Percentiles rank a stretch among this genome's conserved stretches.
Conservation (phyloP, 768 basidiomycete species). For the Candolleomyces aberdarensis region DNA sequence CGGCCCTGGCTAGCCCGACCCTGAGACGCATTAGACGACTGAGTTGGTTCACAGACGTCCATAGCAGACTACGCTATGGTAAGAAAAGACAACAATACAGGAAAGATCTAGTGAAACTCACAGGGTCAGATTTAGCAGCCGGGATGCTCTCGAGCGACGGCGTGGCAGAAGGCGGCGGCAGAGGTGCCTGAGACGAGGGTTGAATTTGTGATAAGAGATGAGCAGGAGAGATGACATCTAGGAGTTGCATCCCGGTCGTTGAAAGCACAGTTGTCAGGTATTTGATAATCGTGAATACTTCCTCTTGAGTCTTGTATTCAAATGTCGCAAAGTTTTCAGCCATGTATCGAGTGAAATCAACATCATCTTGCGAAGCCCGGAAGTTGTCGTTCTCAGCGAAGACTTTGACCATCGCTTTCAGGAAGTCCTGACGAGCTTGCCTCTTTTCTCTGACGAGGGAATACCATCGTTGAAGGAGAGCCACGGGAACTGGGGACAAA, state of each 20-base stretch:
- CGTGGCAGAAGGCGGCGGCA: slow-evolving; percentile 13
- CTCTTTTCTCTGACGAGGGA: slow-evolving; percentile 89
- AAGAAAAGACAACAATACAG: background rate
- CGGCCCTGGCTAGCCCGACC: slow-evolving; percentile 2
- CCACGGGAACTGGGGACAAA: slow-evolving; percentile 58
- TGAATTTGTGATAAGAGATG: slow-evolving; percentile 65
- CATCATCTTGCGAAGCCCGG: slow-evolving; percentile 66
- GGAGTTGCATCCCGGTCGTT: slow-evolving; percentile 76
- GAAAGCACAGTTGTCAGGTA: slow-evolving; percentile 73
- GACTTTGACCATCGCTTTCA: slow-evolving; percentile 76
- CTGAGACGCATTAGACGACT: background rate
- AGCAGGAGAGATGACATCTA: slow-evolving; percentile 69
- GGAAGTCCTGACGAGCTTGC: slow-evolving; percentile 78
- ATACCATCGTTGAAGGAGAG: slow-evolving; percentile 89
- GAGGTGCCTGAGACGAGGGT: slow-evolving; percentile 11
- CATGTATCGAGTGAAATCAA: slow-evolving; percentile 88
- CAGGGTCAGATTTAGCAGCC: slow-evolving; percentile 3
- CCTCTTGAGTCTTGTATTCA: slow-evolving; percentile 95
- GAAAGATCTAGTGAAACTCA: slow-evolving; percentile 6
- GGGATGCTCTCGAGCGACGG: slow-evolving; percentile 9
- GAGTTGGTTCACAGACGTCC: slow-evolving; percentile 8
- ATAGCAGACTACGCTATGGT: slow-evolving; percentile 15
- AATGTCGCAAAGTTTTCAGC: slow-evolving; percentile 90
- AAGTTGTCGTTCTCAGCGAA: slow-evolving; percentile 70
- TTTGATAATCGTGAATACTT: slow-evolving; percentile 82